Percentiles rank a stretch among this genome's conserved stretches.
Conservation (phyloP, 306 rosid species). For the Phaseolus lunatus region DNA sequence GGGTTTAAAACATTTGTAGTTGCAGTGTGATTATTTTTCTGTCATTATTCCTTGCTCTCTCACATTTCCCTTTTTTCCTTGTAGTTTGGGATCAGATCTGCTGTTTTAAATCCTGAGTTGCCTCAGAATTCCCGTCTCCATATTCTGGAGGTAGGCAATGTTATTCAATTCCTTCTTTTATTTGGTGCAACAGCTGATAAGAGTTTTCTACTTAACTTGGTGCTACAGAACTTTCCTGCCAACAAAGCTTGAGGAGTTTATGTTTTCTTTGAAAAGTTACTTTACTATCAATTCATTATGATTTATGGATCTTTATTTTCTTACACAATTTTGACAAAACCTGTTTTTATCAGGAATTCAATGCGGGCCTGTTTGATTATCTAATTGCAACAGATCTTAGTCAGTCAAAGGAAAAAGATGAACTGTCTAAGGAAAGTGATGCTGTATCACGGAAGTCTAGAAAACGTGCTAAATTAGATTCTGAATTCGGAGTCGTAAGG, state of each 20-base stretch:
- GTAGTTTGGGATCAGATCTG: conserved; percentile 94
- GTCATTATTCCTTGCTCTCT: conserved; percentile 1
- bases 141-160: conserved; percentile 82
- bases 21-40: conserved; percentile 31
- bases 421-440: conserved; percentile 54
- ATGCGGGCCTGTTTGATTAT: conserved; percentile 97
- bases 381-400: conserved; percentile 87
- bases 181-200: conserved; percentile 16
- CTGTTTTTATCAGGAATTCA: conserved; percentile 83
- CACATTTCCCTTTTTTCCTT: conserved; percentile 30
- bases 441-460: conserved; percentile 55
- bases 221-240: conserved; percentile 35
- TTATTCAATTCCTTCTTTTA: conserved; percentile 15
- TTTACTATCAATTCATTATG: conserved; percentile 17
- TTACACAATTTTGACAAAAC: conserved; percentile 31
- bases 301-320: conserved; percentile 28
- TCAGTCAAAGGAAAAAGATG: conserved; percentile 77
- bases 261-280: neutral
- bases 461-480: conserved; percentile 64
- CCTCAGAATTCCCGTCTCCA: conserved; percentile 99
- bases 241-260: conserved; percentile 37
- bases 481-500: conserved; percentile 97
- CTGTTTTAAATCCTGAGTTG: conserved; percentile 94
- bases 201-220: conserved; percentile 3
- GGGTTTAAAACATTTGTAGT: conserved; percentile 10